Evolutionary conservation across 768 basidiomycete genomes (phyloP).

Genomic region (Mycena venus): DNA sequence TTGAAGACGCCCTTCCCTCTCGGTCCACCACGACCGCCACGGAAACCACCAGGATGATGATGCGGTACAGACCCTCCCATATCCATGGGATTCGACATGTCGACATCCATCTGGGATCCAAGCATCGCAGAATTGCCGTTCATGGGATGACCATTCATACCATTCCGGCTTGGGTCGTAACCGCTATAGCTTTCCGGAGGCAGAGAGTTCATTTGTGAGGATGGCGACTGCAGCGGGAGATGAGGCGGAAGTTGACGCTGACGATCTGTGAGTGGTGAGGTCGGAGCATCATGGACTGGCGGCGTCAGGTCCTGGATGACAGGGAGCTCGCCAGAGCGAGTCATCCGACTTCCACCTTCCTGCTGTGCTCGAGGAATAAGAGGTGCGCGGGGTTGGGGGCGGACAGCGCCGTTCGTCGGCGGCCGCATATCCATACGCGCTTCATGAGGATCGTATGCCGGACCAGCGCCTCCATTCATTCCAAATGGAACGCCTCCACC

Average conservation of each 20-base stretch:
- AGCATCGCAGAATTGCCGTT: conserved; percentile 30
- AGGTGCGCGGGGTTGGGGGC: conserved; percentile 66
- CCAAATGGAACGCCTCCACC: conserved; percentile 68
- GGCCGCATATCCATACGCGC: conserved; percentile 86
- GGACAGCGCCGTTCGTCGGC: conserved; percentile 46
- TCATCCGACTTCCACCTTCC: conserved; percentile 61
- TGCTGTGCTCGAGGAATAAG: conserved; percentile 68
- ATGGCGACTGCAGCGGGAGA: conserved; percentile 33
- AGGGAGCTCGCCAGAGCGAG: conserved; percentile 79
- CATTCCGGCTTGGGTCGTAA: conserved; percentile 35
- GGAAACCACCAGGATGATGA: conserved; percentile 43
- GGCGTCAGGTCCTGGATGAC: conserved; percentile 90
- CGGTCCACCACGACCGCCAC: conserved; percentile 60
- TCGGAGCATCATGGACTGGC: conserved; percentile 51
- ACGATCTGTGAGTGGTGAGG: conserved; percentile 38
- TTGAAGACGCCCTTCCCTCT: conserved; percentile 71
- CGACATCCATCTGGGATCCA: conserved; percentile 46
- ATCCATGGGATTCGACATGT: conserved; percentile 46
- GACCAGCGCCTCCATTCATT: conserved; percentile 56
- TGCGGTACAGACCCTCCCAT: conserved; percentile 47
- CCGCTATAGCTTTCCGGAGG: conserved; percentile 25
- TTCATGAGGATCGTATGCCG: conserved; percentile 84
- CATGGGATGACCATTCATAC: conserved; percentile 41
- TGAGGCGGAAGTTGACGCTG: conserved; percentile 45
- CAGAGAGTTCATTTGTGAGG: conserved; percentile 19